Conservation (phyloP, 257 asterid species). For the Lithospermum erythrorhizon region DNA sequence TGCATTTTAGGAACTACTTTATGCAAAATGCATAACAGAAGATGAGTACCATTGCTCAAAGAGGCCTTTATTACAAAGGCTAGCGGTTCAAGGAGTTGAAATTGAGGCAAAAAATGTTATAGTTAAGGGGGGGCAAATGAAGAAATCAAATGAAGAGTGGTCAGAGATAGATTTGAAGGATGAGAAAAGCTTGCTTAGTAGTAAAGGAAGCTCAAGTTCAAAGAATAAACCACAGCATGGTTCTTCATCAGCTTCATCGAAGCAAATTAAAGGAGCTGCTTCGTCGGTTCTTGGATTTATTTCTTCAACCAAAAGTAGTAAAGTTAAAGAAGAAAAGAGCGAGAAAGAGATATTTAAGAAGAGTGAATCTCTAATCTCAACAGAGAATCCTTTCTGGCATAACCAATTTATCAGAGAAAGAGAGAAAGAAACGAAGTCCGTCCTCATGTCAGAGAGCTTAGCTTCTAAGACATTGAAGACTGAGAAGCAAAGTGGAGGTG, state of each 20-base stretch:
- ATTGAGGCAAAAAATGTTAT: slow-evolving; percentile 71
- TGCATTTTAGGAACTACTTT: slow-evolving; percentile 50
- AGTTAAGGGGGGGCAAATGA: slow-evolving; percentile 26
- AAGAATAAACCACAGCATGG: slow-evolving; percentile 25
- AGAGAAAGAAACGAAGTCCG: slow-evolving; percentile 28
- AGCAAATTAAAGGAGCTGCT: slow-evolving; percentile 47
- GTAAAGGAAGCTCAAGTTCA: slow-evolving; percentile 15
- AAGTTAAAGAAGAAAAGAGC: slow-evolving; percentile 26
- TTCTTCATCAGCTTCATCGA: slow-evolving; percentile 25
- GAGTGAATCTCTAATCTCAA: slow-evolving; percentile 35
- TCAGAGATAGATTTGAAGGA: slow-evolving; percentile 57
- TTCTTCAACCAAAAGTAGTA: slow-evolving; percentile 31
- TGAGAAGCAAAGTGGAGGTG: slow-evolving; percentile 27
- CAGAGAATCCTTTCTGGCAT: slow-evolving; percentile 58
- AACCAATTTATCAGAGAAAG: slow-evolving; percentile 8
- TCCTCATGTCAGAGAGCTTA: slow-evolving; percentile 36
- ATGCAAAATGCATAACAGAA: slow-evolving; percentile 75
- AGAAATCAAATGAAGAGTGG: slow-evolving; percentile 50
- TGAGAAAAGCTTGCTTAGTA: slow-evolving; percentile 20
- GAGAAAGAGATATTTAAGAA: slow-evolving; percentile 6
- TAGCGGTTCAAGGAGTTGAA: slow-evolving; percentile 90
- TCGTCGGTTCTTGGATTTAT: slow-evolving; percentile 42
- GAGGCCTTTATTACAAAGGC: slow-evolving; percentile 77
- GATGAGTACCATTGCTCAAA: slow-evolving; percentile 78
- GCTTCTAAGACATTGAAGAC: slow-evolving; percentile 16